These are phyloP conservation scores for Evernia prunastri DNA, from an alignment of 495 filamentous ascomycete genomes.

Conservation along the genomic window DNA sequence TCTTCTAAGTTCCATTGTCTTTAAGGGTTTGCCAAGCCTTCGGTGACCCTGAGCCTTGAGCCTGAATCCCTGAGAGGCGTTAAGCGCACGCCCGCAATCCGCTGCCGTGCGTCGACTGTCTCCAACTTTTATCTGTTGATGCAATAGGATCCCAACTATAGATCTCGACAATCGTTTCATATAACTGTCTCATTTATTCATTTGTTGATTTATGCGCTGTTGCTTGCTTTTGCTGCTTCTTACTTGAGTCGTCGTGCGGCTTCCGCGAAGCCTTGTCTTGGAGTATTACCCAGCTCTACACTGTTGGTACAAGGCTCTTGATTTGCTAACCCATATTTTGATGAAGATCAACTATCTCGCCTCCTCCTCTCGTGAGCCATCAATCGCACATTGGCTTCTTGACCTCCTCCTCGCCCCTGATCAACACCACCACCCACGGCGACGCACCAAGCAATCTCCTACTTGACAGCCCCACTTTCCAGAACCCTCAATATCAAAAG, in stretches of 20 bases:
- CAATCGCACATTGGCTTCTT: constrained; percentile 74
- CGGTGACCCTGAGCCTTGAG: constrained; percentile 20
- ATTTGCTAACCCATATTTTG: background rate
- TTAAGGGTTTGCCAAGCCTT: constrained; percentile 23
- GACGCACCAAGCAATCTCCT: constrained; percentile 26
- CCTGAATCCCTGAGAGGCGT: too few species aligned
- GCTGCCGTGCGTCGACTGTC: background rate
- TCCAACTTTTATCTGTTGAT: background rate
- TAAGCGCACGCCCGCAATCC: constrained; percentile 8
- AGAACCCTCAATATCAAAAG: constrained; percentile 25
- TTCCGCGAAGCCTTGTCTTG: background rate
- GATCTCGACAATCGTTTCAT: background rate
- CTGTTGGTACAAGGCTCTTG: background rate
- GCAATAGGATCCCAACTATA: background rate
- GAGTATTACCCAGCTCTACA: background rate
- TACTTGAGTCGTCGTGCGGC: background rate
- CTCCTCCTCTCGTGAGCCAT: constrained; percentile 59
- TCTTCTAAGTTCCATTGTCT: too few species aligned
- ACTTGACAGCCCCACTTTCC: constrained; percentile 18
- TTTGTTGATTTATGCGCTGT: too few species aligned
- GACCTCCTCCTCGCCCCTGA: constrained; percentile 74
- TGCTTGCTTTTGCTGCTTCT: background rate
- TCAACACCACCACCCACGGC: constrained; percentile 51
- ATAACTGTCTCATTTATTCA: background rate
- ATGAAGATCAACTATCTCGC: constrained; percentile 28